Percentiles rank a stretch among this genome's conserved stretches.
phyloP scores from a whole-genome alignment of 805 yeast genomes.

The Sugiyamaella lignohabitans region DNA sequence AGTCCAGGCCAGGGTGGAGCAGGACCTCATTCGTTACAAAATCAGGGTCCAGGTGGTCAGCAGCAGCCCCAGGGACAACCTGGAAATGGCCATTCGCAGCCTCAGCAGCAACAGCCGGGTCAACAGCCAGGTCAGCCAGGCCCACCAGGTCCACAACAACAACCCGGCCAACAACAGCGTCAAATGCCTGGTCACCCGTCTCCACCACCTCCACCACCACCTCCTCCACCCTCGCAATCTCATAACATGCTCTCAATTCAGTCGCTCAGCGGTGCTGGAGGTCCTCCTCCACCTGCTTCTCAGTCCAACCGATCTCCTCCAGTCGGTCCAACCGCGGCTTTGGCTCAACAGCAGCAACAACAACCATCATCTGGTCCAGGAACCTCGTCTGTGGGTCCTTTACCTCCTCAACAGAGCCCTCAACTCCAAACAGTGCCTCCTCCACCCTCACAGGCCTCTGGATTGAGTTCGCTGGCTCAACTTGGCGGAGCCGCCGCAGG shows the following conservation, averaged over 20 bases:
- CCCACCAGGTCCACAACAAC: not conserved
- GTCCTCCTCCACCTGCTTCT: too few relatives aligned
- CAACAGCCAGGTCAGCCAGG: not conserved
- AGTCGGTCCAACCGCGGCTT: not conserved
- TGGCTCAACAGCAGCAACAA: conserved; percentile 4
- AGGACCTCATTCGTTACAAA: too few relatives aligned
- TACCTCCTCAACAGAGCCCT: not conserved
- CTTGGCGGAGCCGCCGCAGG: conserved; percentile 8
- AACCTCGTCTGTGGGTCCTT: not conserved
- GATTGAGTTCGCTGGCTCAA: too few relatives aligned
- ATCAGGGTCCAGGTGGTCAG: not conserved
- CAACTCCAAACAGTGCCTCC: not conserved
- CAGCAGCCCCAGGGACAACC: not conserved
- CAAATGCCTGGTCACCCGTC: too few relatives aligned
- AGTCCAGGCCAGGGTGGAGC: conserved; percentile 10
- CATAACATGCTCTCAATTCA: too few relatives aligned
- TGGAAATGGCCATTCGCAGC: too few relatives aligned
- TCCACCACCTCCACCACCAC: too few relatives aligned
- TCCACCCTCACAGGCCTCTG: too few relatives aligned
- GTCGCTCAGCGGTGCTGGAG: too few relatives aligned
- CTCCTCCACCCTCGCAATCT: too few relatives aligned
- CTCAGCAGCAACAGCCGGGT: not conserved
- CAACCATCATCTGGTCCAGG: not conserved
- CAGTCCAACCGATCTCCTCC: too few relatives aligned
- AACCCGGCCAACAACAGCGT: too few relatives aligned